Base-by-base conservation (phyloP, 1,139 yeast species). In the Candida glucosophila region DNA sequence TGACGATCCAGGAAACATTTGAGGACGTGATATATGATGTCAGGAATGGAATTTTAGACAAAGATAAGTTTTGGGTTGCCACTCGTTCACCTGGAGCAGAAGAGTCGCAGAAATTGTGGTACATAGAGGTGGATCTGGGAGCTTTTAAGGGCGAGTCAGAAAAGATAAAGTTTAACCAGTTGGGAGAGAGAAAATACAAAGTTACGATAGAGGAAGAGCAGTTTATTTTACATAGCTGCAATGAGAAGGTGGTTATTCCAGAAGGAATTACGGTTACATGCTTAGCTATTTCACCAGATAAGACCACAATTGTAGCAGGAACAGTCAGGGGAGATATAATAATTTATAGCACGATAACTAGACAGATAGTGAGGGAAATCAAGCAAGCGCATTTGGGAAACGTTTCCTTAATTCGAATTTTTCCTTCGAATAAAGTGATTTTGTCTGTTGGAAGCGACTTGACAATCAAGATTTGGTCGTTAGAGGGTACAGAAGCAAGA, bases 391-490 rank as follows among this genome's bases (percentile, higher is more conserved):
- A 78, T 49, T 49, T 41, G 20, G 41, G 60, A 15, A 67, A 70
- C 27, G 51, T 77, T 7, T 25, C 27, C 2, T 35, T 35, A 4
- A 29, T 50, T 7, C 22, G 33, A 29, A 59, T 73, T 28, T 76
- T 79, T 41, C 81, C 86, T 0, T 73, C 82, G 8, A 69, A 73
- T 3, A 54, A 63, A 36, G 88, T 73, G 6, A 39, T 73, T 2
- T 38, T 77, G 20, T 65, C 78, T 2, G 57, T 65, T 9, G 77
- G 81, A 2, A 43, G 57, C 5, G 88, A 79, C 43, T 57, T 63
- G 51, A 65, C 49, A 29, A 51, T 75, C 23, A 73, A 73, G 37
- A 43, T 79, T 6, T 77, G 85, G 83, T 60, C 70, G 12, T 76
- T 64, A 59, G 29, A 41, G 1, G 63, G 63, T 27, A 37, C 58